Percentiles rank a stretch among this genome's conserved stretches.
These are phyloP conservation scores for Rosa rugosa DNA, from an alignment of 306 rosid species.

Conservation along the genomic window DNA sequence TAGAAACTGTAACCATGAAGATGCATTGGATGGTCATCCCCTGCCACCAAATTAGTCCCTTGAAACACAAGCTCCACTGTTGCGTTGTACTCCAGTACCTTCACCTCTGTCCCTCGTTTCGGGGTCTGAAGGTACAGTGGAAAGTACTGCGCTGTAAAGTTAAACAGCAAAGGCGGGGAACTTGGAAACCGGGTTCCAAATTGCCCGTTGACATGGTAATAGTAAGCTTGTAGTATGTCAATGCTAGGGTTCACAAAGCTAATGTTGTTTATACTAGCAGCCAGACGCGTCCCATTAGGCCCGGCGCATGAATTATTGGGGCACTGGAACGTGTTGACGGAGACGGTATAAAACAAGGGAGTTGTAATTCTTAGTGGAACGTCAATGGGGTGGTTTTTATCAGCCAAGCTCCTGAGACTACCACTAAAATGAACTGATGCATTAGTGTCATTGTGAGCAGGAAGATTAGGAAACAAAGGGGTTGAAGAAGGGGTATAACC, in stretches of 20 bases:
- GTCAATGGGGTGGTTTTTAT: neutral
- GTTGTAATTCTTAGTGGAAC: constrained; percentile 15
- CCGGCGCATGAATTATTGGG: constrained; percentile 25
- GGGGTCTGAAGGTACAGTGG: constrained; percentile 24
- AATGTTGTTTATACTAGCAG: constrained; percentile 32
- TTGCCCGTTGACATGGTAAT: constrained; percentile 15
- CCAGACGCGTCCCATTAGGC: constrained; percentile 25
- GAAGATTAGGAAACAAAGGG: constrained; percentile 17
- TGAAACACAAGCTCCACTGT: constrained; percentile 35
- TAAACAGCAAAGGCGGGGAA: constrained; percentile 22
- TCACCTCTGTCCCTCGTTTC: constrained; percentile 24
- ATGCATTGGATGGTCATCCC: constrained; percentile 39
- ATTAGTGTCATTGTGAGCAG: constrained; percentile 21
- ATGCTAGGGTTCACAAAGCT: constrained; percentile 30
- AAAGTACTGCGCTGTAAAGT: constrained; percentile 23
- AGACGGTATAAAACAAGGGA: constrained; percentile 10
- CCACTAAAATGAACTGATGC: constrained; percentile 19
- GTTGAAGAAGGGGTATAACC: neutral
- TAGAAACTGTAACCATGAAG: constrained; percentile 36
- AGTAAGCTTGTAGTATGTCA: constrained; percentile 34
- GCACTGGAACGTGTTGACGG: constrained; percentile 25
- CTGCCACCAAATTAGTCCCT: constrained; percentile 30
- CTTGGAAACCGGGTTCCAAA: constrained; percentile 26
- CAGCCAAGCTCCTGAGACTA: constrained; percentile 21
- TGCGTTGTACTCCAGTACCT: constrained; percentile 25